A percentile compares a stretch with the other conserved stretches of the same genome.
Evolutionary conservation across 1,284 basidiomycete genomes (phyloP).

Genomic region (Puccinia hordei): DNA sequence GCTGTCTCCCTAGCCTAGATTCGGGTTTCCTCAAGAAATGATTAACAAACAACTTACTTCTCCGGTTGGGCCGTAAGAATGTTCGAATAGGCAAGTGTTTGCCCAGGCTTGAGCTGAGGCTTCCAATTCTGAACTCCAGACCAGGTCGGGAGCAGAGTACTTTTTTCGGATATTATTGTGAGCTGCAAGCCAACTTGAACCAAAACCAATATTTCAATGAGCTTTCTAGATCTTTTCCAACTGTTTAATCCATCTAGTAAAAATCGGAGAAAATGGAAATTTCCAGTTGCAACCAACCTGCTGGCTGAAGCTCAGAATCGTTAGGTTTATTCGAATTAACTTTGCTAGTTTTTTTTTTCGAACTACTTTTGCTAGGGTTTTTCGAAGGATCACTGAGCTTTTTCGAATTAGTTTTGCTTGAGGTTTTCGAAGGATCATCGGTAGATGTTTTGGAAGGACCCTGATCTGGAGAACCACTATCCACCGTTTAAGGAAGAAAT

Average conservation of each 20-base stretch:
- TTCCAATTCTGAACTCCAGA: conserved; percentile 6
- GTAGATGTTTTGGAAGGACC: too few relatives aligned
- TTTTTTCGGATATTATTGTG: neutral
- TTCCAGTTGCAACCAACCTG: neutral
- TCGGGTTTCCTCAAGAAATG: neutral
- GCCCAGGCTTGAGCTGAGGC: conserved; percentile 20
- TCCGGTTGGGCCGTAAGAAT: neutral
- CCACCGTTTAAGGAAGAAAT: too few relatives aligned
- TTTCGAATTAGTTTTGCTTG: too few relatives aligned
- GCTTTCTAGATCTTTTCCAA: neutral
- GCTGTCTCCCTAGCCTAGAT: neutral
- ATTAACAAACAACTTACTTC: neutral
- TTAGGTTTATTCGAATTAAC: too few relatives aligned
- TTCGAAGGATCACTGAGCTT: too few relatives aligned
- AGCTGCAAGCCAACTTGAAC: conserved; percentile 21
- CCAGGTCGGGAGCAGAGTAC: neutral
- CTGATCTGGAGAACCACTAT: too few relatives aligned
- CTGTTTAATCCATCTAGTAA: neutral
- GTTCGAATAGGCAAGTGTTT: conserved; percentile 3
- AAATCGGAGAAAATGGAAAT: neutral
- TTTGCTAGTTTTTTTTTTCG: too few relatives aligned
- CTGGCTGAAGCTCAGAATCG: neutral
- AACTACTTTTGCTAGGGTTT: too few relatives aligned
- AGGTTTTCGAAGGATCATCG: too few relatives aligned
- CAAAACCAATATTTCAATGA: neutral